Evolutionary conservation across 1,284 basidiomycete genomes (phyloP).

Genomic region (Sporisorium iseilematis-ciliati): DNA sequence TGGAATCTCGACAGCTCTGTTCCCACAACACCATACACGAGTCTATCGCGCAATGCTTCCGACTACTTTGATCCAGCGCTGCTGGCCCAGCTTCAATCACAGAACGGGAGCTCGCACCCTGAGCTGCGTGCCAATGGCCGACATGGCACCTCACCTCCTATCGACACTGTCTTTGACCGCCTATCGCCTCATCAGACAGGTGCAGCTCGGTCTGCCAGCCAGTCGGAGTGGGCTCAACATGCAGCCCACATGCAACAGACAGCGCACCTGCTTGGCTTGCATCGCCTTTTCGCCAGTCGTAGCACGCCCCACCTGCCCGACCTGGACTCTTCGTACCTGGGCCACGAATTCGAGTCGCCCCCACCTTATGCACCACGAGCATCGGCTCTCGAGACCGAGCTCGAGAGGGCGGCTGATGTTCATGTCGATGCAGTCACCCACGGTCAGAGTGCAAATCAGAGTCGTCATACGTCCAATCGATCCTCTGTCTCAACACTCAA

Average conservation of each 20-base stretch:
- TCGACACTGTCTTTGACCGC: constrained; percentile 78
- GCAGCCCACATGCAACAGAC: constrained; percentile 49
- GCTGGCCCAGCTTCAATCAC: constrained; percentile 34
- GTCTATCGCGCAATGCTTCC: constrained; percentile 31
- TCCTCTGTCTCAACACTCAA: constrained; percentile 17
- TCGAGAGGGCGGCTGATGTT: constrained; percentile 34
- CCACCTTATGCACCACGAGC: constrained; percentile 47
- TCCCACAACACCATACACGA: constrained; percentile 24
- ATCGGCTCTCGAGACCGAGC: constrained; percentile 35
- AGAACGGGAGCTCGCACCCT: constrained; percentile 35
- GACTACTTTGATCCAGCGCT: constrained; percentile 46
- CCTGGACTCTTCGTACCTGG: constrained; percentile 35
- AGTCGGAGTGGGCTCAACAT: constrained; percentile 75
- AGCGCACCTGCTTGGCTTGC: constrained; percentile 41
- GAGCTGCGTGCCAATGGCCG: constrained; percentile 21
- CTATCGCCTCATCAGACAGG: constrained; percentile 94
- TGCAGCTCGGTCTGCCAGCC: constrained; percentile 93
- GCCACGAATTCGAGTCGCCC: constrained; percentile 47
- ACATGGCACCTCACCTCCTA: constrained; percentile 17
- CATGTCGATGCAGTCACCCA: neutral
- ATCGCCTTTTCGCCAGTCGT: constrained; percentile 45
- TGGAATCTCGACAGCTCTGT: constrained; percentile 30
- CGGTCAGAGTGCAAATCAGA: neutral
- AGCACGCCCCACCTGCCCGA: constrained; percentile 50
- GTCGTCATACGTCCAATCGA: constrained; percentile 5